Conservation (phyloP, 1,139 yeast genomes). For the Sugiyamaella pinicola region DNA sequence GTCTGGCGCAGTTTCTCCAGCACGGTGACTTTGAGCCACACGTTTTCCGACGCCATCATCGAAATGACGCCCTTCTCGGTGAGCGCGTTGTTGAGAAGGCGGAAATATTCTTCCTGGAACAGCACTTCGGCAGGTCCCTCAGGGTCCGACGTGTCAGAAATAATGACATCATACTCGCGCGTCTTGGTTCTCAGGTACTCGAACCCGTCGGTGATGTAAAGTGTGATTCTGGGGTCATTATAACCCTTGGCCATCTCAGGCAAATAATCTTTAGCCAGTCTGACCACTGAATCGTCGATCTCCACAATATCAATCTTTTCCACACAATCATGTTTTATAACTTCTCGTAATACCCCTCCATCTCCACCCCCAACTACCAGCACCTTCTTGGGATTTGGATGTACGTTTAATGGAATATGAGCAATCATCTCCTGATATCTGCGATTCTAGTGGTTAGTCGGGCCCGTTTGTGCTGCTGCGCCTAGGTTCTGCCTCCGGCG, state of each 20-base stretch:
- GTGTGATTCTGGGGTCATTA: conserved; percentile 69
- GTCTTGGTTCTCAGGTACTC: conserved; percentile 61
- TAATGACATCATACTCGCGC: conserved; percentile 75
- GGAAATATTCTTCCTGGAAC: conserved; percentile 81
- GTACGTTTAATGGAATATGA: conserved; percentile 76
- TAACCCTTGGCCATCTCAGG: conserved; percentile 80
- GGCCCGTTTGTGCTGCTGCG: too few relatives aligned
- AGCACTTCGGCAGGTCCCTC: conserved; percentile 98
- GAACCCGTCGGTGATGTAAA: conserved; percentile 87
- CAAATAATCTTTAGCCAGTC: conserved; percentile 69
- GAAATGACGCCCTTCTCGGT: conserved; percentile 77
- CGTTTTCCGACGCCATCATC: conserved; percentile 89
- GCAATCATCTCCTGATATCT: conserved; percentile 81
- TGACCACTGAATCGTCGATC: conserved; percentile 84
- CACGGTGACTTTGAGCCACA: conserved; percentile 81
- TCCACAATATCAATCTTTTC: conserved; percentile 81
- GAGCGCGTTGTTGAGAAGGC: conserved; percentile 67
- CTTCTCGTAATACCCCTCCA: conserved; percentile 87
- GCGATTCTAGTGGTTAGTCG: neutral
- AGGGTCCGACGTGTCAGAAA: conserved; percentile 95
- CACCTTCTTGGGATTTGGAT: conserved; percentile 70
- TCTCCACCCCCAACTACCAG: conserved; percentile 94
- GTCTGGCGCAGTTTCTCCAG: conserved; percentile 60
- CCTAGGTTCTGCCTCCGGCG: neutral
- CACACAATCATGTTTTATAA: conserved; percentile 71